Evolutionary conservation across 2,329 filamentous ascomycete genomes (phyloP), one percentile per base, ranked within the genome.

Genomic region (Verticillium nubilum): DNA sequence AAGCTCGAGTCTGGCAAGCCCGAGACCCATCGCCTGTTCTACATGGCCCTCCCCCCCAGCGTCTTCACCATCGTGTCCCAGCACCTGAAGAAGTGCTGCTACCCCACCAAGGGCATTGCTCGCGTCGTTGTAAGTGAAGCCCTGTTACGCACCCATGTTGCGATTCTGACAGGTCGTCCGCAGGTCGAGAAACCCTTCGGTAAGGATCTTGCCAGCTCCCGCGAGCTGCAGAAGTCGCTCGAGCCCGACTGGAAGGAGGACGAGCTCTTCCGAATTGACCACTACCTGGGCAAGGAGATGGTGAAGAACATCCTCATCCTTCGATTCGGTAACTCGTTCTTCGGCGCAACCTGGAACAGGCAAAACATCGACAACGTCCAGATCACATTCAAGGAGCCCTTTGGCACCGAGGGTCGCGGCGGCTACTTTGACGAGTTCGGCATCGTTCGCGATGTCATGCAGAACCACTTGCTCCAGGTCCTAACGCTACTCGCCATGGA

Each of bases 201-300:
- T 68, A 98, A 98, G 80, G 95, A 99, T 74, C 85, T 99, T 63
- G 87, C 85, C 60, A 97, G 93, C 80, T 98, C 95, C 58, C 88
- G 95, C 61, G 92, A 97, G 77, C 86, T 99, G 62, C 94, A 98
- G 74, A 92, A 91, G 76, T 96, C 95, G 7, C 86, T 99, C 64
- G 91, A 94, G 73, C 95, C 95, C 52, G 92, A 99, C 79, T 99
- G 95, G 96, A 95, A 91, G 72, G 96, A 99, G 78, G 94, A 98
- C 58, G 95, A 99, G 80, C 88, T 99, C 67, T 99, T 96, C 87
- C 92, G 95, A 72, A 99, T 99, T 71, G 95, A 99, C 76, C 95
- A 99, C 80, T 99, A 99, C 77, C 86, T 99, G 54, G 96, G 96
- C 70, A 99, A 99, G 84, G 95, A 99, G 80, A 99, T 99, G 95